phyloP scores from a whole-genome alignment of 1,139 yeast species.

The Wickerhamomyces sp. region DNA sequence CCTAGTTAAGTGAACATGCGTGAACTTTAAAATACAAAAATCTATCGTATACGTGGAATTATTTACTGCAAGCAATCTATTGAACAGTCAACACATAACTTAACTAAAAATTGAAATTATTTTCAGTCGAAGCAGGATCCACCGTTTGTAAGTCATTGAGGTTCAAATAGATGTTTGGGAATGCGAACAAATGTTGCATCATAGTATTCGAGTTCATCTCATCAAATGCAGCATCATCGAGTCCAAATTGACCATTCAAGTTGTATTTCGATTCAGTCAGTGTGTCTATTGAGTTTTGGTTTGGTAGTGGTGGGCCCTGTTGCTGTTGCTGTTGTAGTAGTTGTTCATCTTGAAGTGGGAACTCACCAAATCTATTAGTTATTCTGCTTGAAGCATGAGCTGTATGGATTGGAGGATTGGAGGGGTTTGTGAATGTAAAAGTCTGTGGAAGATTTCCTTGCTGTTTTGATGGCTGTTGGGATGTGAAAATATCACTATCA shows the following conservation, averaged over 20 bases:
- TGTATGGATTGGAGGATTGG: background rate
- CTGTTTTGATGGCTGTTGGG: background rate
- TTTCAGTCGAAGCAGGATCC: background rate
- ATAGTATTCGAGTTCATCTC: slow-evolving; percentile 5
- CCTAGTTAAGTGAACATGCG: too few species aligned
- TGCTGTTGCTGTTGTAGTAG: background rate
- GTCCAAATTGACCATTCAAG: slow-evolving; percentile 1
- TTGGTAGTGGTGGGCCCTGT: background rate
- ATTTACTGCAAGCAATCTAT: too few species aligned
- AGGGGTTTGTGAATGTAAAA: background rate
- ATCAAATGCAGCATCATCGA: slow-evolving; percentile 8
- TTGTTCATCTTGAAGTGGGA: background rate
- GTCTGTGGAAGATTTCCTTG: background rate
- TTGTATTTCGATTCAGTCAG: background rate
- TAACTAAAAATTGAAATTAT: background rate
- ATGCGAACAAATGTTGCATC: slow-evolving; percentile 15
- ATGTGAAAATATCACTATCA: background rate
- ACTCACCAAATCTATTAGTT: background rate
- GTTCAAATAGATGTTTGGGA: slow-evolving; percentile 15
- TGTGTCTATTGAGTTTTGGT: background rate
- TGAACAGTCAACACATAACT: too few species aligned
- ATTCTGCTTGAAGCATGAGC: background rate
- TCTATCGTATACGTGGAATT: too few species aligned
- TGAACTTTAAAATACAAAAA: too few species aligned
- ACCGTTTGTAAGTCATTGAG: slow-evolving; percentile 7